A percentile compares a stretch with the other conserved stretches of the same genome.
phyloP scores from a whole-genome alignment of 2,329 filamentous ascomycete genomes.

The Fusarium irregulare region DNA sequence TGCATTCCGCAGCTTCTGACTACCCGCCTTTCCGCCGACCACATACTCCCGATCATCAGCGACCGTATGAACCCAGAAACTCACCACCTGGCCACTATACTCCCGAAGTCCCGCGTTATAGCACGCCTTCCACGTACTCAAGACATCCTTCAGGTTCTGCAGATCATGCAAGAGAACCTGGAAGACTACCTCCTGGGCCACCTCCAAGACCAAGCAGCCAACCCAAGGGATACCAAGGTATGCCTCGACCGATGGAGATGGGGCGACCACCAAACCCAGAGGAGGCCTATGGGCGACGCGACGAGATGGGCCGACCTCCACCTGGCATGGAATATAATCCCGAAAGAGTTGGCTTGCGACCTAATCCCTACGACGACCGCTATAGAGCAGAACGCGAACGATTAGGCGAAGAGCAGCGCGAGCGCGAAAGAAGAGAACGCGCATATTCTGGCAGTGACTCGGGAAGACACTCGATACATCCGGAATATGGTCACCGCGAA shows the following conservation, averaged over 20 bases:
- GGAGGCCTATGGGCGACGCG: slow-evolving; percentile 62
- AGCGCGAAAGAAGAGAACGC: slow-evolving; percentile 58
- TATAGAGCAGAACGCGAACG: slow-evolving; percentile 63
- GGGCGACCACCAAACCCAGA: slow-evolving; percentile 54
- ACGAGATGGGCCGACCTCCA: slow-evolving; percentile 57
- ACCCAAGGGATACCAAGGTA: slow-evolving; percentile 60
- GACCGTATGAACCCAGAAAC: slow-evolving; percentile 63
- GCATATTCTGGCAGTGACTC: slow-evolving; percentile 63
- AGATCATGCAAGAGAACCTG: slow-evolving; percentile 58
- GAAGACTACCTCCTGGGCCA: slow-evolving; percentile 54
- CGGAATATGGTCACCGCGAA: slow-evolving; percentile 56
- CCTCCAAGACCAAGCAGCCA: slow-evolving; percentile 65
- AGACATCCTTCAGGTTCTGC: slow-evolving; percentile 61
- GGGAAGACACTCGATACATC: slow-evolving; percentile 55
- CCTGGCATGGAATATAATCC: slow-evolving; percentile 63
- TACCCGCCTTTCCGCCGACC: slow-evolving; percentile 73
- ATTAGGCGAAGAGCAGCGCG: slow-evolving; percentile 57
- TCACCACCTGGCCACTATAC: slow-evolving; percentile 66
- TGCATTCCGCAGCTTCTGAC: slow-evolving; percentile 67
- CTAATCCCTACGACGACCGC: slow-evolving; percentile 63
- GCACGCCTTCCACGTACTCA: slow-evolving; percentile 68
- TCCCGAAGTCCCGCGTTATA: slow-evolving; percentile 68
- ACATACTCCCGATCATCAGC: slow-evolving; percentile 77
- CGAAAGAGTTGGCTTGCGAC: slow-evolving; percentile 60
- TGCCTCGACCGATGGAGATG: slow-evolving; percentile 60